Base-by-base conservation (phyloP, 148 eudicot genomes). In the Chenopodium quinoa region DNA sequence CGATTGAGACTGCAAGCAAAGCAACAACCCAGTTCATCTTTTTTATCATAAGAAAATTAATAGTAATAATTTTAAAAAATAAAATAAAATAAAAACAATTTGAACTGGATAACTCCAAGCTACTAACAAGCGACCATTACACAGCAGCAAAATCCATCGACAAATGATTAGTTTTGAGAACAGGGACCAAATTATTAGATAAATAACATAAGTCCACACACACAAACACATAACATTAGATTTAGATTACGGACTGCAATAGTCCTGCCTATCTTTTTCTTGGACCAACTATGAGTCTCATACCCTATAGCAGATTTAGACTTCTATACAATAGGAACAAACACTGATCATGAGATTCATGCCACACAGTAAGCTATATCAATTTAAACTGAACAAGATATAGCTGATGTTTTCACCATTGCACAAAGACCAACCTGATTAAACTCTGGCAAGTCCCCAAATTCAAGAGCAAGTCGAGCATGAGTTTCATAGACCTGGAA, bases 401-500 rank as follows among this genome's bases (percentile, higher is more conserved):
- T 22, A 32, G 27, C 4, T 27, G 4, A 23, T 22, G 23, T 40
- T 14, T 73, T 44, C 16, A 48, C 60, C 13, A 40, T 14, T 64
- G n/a, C 60, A 54, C 44, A 62, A 77, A 22, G 37, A 88, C 88
- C 27, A 76, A 95, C 99, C 97, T 95, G 99, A 84, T 93, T 95
- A 84, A 82, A 92, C 85, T 95, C 99, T 69, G 97, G 90, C 89
- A 93, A 83, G 87, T 95, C 99, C 80, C 97, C 99, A 85, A 88
- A 93, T 88, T 95, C 97, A 58, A 95, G 93, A 78, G 99, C 96
- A 77, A 93, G 91, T 81, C 97, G 89, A 80, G 97, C 99, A 89
- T 93, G 99, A 81, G 99, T 90, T 88, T 95, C 99, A 85, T 95
- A 95, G 27, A 95, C 99, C 99, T 95, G 88, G 78, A 81, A 73